These are phyloP conservation scores for Pinus taeda DNA, from an alignment of 75 land plant species.

Conservation along the genomic window DNA sequence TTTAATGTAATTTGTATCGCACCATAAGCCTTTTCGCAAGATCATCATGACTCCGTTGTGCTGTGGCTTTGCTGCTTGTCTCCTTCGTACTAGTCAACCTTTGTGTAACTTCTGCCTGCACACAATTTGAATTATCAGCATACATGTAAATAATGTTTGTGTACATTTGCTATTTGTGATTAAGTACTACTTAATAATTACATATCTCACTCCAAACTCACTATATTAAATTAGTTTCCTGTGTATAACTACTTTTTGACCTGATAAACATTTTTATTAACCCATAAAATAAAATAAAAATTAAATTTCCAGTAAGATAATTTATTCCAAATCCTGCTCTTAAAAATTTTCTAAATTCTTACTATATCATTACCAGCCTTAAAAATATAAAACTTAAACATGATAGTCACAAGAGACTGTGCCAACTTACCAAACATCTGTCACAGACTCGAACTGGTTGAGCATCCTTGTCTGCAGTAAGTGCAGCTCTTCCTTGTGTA, in stretches of 20 bases:
- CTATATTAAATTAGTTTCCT: neutral
- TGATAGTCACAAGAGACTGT: constrained; percentile 1
- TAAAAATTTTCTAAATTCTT: neutral
- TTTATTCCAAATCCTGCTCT: too few relatives aligned
- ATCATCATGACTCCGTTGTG: constrained; percentile 77
- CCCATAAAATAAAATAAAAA: neutral
- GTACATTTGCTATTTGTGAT: neutral
- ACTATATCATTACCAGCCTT: neutral
- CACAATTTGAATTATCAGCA: constrained; percentile 2
- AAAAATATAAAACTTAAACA: neutral
- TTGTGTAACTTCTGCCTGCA: constrained; percentile 91
- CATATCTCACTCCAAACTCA: neutral
- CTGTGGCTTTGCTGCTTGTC: constrained; percentile 36
- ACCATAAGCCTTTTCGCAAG: constrained; percentile 97
- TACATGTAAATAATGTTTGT: neutral
- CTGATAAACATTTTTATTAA: neutral
- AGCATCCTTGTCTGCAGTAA: constrained; percentile 82
- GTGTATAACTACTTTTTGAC: neutral
- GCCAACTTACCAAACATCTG: constrained; percentile 72
- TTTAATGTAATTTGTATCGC: neutral
- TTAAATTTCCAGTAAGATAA: too few relatives aligned
- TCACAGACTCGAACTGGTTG: constrained; percentile 96
- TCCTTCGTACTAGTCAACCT: constrained; percentile 81
- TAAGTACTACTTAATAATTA: neutral
- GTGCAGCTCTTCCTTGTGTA: constrained; percentile 83